Base-by-base conservation (phyloP, 2,329 filamentous ascomycete species). In the Paecilomyces fulvus region DNA sequence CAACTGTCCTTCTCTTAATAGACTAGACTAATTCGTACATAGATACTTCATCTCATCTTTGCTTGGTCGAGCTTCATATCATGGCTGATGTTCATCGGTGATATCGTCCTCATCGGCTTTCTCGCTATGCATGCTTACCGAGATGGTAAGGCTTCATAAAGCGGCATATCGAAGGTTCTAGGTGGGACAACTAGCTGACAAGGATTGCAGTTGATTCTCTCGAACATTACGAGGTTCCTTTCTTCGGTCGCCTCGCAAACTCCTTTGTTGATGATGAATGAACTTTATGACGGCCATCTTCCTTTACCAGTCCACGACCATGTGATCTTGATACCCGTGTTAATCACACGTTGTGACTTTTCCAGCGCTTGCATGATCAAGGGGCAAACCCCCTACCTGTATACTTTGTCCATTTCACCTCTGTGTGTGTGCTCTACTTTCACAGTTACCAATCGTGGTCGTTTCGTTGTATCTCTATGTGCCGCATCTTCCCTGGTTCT, bases 261-360 rank as follows among this genome's bases (percentile, higher is more conserved):
- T 88, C 88, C 25, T 92, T 96, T 68, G 80, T 97, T 56, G 92
- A 96, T 67, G 89, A 96, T 68, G 94, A 96, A 71, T 87, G 67
- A 73, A 28, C 21, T 30, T 20, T 30, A 54, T 55, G 59, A 53
- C 14, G 53, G 49, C 33, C 56, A 30, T 30, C 54, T 49, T 46
- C 20, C 30, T 53, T 25, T 28, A 12, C 49, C 28, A 51, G 21
- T 12, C 37, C 51, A 31, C 43, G 49, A 59, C 52, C 58, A 49
- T 59, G 51, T 58, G 57, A 57, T 56, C 50, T 54, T 55, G 61
- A 64, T 65, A 65, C 62, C 61, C 50, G 7, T 20, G 23, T 28
- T 60, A 17, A 43, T 51, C 54, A 55, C 49, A 60, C 49, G 49
- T 21, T 54, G 37, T 37, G 21, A 50, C n/a, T 21, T 33, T 54